Conservation (phyloP, 2,329 filamentous ascomycete genomes). For the Apiospora kogelbergensis region DNA sequence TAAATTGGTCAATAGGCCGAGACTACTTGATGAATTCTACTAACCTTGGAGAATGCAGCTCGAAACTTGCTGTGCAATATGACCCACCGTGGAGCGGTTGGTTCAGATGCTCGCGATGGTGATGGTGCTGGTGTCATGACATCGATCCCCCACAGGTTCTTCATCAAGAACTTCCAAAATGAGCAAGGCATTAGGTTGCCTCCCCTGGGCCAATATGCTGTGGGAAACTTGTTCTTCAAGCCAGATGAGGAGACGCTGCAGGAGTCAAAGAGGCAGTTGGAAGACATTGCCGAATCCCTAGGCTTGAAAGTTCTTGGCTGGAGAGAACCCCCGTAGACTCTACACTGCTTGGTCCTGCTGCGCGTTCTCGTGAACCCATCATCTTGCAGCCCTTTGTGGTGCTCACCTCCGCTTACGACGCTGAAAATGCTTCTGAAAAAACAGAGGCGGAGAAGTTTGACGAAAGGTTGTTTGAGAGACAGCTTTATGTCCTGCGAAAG, state of each 20-base stretch:
- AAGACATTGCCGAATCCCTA: conserved; percentile 86
- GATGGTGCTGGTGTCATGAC: conserved; percentile 99
- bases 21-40: conserved; percentile 15
- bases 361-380: conserved; percentile 88
- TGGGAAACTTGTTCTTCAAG: conserved; percentile 98
- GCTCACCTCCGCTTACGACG: conserved; percentile 78
- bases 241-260: conserved; percentile 87
- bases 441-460: conserved; percentile 82
- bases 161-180: conserved; percentile 95
- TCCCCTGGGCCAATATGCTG: conserved; percentile 88
- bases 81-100: conserved; percentile 98
- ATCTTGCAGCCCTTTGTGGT: conserved; percentile 97
- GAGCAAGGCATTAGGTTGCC: conserved; percentile 88
- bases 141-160: conserved; percentile 97
- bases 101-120: conserved; percentile 95
- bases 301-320: conserved; percentile 91
- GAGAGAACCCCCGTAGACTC: conserved; percentile 94
- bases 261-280: conserved; percentile 89
- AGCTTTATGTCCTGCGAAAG: conserved; percentile 93
- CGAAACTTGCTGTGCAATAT: conserved; percentile 98
- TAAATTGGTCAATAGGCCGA: conserved; percentile 17
- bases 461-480: conserved; percentile 82
- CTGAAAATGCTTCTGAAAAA: conserved; percentile 73
- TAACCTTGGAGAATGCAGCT: conserved; percentile 52
- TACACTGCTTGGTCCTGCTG: conserved; percentile 86